phyloP scores from a whole-genome alignment of 225 moss, liverwort and hornwort species.

The Anthoceros angustus region DNA sequence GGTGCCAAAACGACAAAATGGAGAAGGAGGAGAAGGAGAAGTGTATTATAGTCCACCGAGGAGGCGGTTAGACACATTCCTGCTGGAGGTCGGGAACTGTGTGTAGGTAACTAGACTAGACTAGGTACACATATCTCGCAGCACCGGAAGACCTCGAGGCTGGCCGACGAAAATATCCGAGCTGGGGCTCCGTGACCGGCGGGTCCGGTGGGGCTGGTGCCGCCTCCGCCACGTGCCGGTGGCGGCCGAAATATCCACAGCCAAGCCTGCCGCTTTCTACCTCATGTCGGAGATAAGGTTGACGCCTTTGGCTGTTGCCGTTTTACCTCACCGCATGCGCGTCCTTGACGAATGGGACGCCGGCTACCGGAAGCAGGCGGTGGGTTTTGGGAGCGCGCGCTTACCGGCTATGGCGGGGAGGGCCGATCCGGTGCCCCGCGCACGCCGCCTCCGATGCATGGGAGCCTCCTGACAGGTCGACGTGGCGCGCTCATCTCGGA shows the following conservation, averaged over 20 bases:
- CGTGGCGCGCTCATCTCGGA: slow-evolving; percentile 4
- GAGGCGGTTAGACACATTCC: too few species aligned
- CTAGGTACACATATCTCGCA: too few species aligned
- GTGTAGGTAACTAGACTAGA: too few species aligned
- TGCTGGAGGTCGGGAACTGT: too few species aligned
- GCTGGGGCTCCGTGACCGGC: neutral
- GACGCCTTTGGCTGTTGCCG: neutral
- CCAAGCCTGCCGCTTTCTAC: neutral
- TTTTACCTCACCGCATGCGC: neutral
- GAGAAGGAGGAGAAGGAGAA: too few species aligned
- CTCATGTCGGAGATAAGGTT: slow-evolving; percentile 1
- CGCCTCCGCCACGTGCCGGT: too few species aligned
- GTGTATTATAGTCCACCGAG: too few species aligned
- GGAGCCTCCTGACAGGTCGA: neutral
- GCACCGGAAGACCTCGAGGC: neutral
- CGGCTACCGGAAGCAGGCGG: neutral
- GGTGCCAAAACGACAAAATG: too few species aligned
- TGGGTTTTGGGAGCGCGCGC: neutral
- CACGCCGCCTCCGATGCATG: neutral
- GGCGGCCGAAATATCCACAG: too few species aligned
- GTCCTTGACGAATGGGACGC: neutral
- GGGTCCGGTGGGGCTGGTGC: too few species aligned
- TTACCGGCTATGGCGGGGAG: neutral
- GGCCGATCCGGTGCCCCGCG: neutral
- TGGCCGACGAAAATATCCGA: neutral